phyloP scores from a whole-genome alignment of 2,329 filamentous ascomycete genomes.

The Epichloe coenophiala region DNA sequence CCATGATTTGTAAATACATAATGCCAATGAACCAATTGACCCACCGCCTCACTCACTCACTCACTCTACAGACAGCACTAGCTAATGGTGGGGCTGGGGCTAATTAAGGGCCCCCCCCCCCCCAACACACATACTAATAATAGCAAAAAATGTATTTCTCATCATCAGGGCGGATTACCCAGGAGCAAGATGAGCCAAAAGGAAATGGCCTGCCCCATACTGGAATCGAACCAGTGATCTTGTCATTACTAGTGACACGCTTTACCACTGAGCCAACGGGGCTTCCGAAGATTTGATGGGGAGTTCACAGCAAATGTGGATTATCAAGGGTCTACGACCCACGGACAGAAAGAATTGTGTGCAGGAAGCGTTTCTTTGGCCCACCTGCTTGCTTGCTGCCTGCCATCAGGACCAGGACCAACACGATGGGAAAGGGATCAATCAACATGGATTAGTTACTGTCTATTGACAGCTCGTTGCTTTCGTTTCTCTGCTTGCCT shows the following conservation, averaged over 20 bases:
- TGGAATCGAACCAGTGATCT: conserved; percentile 24
- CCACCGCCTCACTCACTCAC: too few relatives aligned
- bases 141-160: too few relatives aligned
- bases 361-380: neutral
- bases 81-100: too few relatives aligned
- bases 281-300: conserved; percentile 4
- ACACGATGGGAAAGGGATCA: neutral
- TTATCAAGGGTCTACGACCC: neutral
- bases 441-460: neutral
- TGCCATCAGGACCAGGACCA: neutral
- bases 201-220: conserved; percentile 13
- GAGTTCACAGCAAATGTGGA: neutral
- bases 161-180: neutral
- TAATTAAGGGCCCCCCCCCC: too few relatives aligned
- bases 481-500: neutral
- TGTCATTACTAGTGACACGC: conserved; percentile 24
- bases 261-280: conserved; percentile 24
- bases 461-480: too few relatives aligned
- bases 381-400: neutral
- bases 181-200: neutral
- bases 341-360: neutral
- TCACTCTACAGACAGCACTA: too few relatives aligned
- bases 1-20: neutral
- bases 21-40: too few relatives aligned
- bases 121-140: too few relatives aligned